Evolutionary conservation across 2,329 filamentous ascomycete species (phyloP), one percentile per base, ranked within the genome.

Genomic region (Dothistroma septosporum): DNA sequence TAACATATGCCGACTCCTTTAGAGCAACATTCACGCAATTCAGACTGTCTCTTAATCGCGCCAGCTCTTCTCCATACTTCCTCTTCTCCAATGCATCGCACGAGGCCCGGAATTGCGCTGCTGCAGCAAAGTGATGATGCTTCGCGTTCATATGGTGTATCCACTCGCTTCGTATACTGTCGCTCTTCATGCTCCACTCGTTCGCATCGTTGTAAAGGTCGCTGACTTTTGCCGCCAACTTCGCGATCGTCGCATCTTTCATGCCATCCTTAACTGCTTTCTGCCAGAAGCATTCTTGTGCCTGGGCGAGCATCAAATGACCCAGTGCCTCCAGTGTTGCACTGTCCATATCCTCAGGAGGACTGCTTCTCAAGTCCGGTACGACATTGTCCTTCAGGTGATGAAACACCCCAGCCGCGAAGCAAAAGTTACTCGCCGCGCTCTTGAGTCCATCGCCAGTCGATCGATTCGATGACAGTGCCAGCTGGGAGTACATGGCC

Each of bases 121-220:
- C 94, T 0, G 91, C 93, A 1, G 93, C 92, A 76, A 99, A 97
- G 75, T 97, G 94, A 72, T 97, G 90, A 72, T 97, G 92, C 74
- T 97, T 99, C 6, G 93, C 94, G 28, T 90, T 92, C 84, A 95
- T 92, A 73, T 97, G 93, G 75, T 97, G 93, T 68, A 99, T 97
- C 94, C 93, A 97, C 64, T 94, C 90, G 59, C 89, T 92, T 73
- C 90, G 94, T 67, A 97, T 87, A 16, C 90, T 87, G 70, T 96
- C 88, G 64, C 92, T 96, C 75, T 92, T 91, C 72, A 95, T 87
- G 10, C 91, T 92, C 65, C 87, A 88, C 68, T 97, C 93, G 7
- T 90, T 87, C 0, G 92, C 91, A 57, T 87, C 80, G 57, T 87
- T 89, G 76, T 97, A 99, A 48, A 96, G 84, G 71, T 99, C 94